phyloP scores from a whole-genome alignment of 495 filamentous ascomycete genomes.

The Aspergillus steynii region DNA sequence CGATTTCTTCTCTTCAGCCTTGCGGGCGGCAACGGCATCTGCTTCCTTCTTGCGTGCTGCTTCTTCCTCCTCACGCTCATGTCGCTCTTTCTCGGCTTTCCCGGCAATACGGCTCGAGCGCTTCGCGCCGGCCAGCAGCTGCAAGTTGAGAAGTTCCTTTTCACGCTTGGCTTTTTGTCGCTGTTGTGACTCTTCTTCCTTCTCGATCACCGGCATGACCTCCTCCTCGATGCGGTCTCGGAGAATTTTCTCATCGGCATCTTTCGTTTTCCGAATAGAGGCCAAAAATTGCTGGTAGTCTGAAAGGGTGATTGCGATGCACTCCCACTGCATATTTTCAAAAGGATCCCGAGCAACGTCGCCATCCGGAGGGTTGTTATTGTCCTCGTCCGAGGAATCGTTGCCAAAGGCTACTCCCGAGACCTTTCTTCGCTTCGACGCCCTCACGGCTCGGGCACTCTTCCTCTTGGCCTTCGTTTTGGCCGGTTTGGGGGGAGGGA shows the following conservation, averaged over 20 bases:
- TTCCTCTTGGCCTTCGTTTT: conserved; percentile 79
- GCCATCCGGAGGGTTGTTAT: conserved; percentile 33
- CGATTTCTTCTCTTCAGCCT: conserved; percentile 65
- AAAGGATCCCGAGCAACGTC: conserved; percentile 41
- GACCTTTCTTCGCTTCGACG: conserved; percentile 71
- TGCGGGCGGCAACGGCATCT: conserved; percentile 65
- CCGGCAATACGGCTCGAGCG: conserved; percentile 83
- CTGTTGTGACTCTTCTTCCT: conserved; percentile 73
- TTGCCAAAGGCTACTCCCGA: conserved; percentile 52
- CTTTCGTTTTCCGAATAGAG: conserved; percentile 68
- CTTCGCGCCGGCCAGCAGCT: conserved; percentile 90
- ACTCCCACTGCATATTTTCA: conserved; percentile 83
- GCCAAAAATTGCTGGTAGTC: conserved; percentile 76
- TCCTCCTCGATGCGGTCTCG: conserved; percentile 67
- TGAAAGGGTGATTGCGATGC: conserved; percentile 73
- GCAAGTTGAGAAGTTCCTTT: conserved; percentile 75
- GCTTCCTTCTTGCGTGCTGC: conserved; percentile 68
- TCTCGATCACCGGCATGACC: conserved; percentile 79
- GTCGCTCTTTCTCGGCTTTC: conserved; percentile 74
- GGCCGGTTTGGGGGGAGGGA: conserved; percentile 53
- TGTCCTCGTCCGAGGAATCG: conserved; percentile 56
- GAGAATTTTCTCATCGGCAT: conserved; percentile 79
- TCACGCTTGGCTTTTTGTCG: conserved; percentile 68
- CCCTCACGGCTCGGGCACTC: conserved; percentile 66
- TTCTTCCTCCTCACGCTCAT: conserved; percentile 68